Evolutionary conservation across 169 alveolate species (phyloP), one percentile per base, ranked within the genome.

Genomic region (Cryptosporidium viatorum): DNA sequence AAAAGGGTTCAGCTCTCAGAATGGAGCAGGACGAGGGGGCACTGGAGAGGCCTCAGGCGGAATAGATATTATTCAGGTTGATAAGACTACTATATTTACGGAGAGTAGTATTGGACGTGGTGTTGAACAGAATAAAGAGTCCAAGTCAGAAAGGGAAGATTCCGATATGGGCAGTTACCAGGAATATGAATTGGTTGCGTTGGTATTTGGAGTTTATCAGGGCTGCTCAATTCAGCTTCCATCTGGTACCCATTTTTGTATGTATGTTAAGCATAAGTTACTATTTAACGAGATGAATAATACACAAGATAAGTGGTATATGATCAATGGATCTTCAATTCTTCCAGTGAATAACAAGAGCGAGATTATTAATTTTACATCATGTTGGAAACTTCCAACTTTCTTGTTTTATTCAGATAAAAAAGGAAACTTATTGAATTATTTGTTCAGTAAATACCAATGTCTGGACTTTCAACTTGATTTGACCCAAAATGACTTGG

Each of bases 231-330:
- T 73, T 21, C 86, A 73, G 31, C 71, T 73, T 35, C 86, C 86
- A n/a, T 73, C 86, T 0, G 86, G 86, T n/a, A 73, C 86, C 12
- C 86, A 73, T 59, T 73, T 73, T 55, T 73, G 86, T 35, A 73
- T 73, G 71, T 73, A 73, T 59, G 52, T 73, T 21, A 73, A 73
- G 16, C 70, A 73, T 23, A 73, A 39, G 41, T 23, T 73, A 37
- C 23, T 73, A n/a, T 55, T 59, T 55, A 52, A 52, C 31, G 70
- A 52, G 41, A 59, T 52, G 51, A 73, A 52, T n/a, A 45, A 26
- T 51, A 23, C 48, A 5, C 45, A 73, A 29, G 71, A 39, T 7
- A 73, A 55, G 59, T 73, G 86, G 86, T 73, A 52, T 21, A 52
- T 73, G 59, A 59, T 73, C 7, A 73, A 73, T 35, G 86, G 86